A percentile compares a stretch with the other conserved stretches of the same genome.
phyloP scores from a whole-genome alignment of 164 flowering plant species.

The Hamamelis virginiana region DNA sequence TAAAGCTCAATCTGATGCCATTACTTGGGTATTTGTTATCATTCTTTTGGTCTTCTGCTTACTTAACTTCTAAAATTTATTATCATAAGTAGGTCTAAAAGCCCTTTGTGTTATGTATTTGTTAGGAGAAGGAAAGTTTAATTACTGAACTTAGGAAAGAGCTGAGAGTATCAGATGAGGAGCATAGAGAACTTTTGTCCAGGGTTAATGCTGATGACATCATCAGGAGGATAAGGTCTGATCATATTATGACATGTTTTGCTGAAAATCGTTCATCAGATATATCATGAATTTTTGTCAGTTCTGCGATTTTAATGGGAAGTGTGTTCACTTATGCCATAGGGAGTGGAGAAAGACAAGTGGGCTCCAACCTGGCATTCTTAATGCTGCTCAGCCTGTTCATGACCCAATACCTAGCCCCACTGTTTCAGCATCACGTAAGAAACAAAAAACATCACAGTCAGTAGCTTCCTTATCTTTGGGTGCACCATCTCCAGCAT shows the following conservation, averaged over 20 bases:
- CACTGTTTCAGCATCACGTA: slow-evolving; percentile 41
- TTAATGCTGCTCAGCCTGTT: slow-evolving; percentile 24
- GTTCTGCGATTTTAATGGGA: slow-evolving; percentile 7
- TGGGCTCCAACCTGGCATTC: slow-evolving; percentile 36
- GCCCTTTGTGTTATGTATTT: neutral
- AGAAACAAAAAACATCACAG: slow-evolving; percentile 47
- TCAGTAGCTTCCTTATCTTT: slow-evolving; percentile 38
- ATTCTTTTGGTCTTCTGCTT: neutral
- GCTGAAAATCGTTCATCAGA: neutral
- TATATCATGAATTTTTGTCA: neutral
- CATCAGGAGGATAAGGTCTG: slow-evolving; percentile 43
- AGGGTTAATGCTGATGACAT: slow-evolving; percentile 49
- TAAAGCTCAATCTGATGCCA: slow-evolving; percentile 95
- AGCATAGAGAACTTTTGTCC: slow-evolving; percentile 46
- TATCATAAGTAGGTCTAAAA: neutral
- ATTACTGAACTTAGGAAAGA: slow-evolving; percentile 55
- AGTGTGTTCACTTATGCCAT: slow-evolving; percentile 9
- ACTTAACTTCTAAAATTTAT: neutral
- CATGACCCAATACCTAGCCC: slow-evolving; percentile 46
- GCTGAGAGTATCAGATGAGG: slow-evolving; percentile 52
- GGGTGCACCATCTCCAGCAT: slow-evolving; percentile 41
- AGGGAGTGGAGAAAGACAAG: slow-evolving; percentile 52
- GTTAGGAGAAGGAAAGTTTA: slow-evolving; percentile 45
- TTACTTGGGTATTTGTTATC: slow-evolving; percentile 72
- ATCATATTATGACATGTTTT: slow-evolving; percentile 4